A percentile compares a stretch with the other conserved stretches of the same genome.
These are phyloP conservation scores for Atractiella rhizophila DNA, from an alignment of 768 basidiomycete species.

Conservation along the genomic window DNA sequence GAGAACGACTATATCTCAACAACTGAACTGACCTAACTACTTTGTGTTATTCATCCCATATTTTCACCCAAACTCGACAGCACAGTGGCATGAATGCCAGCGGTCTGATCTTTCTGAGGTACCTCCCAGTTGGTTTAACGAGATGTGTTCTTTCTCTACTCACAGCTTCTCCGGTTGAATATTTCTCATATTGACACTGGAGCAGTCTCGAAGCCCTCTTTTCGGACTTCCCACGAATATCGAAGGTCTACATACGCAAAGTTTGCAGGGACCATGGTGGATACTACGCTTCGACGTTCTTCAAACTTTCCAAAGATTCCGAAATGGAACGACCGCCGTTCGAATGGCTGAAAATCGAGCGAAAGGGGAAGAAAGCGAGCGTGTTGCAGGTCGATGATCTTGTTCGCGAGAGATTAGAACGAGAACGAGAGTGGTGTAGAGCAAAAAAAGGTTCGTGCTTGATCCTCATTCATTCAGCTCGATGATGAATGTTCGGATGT, in stretches of 20 bases:
- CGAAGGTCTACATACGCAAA: slow-evolving; percentile 3
- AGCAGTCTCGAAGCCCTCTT: not conserved
- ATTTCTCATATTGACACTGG: no score
- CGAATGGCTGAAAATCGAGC: not conserved
- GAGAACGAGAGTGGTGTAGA: not conserved
- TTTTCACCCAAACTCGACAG: no score
- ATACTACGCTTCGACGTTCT: slow-evolving; percentile 10
- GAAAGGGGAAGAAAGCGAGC: not conserved
- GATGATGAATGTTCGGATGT: not conserved
- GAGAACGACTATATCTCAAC: no score
- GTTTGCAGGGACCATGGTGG: not conserved
- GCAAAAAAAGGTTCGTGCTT: not conserved
- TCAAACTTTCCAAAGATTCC: not conserved
- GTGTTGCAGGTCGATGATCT: not conserved
- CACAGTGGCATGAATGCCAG: no score
- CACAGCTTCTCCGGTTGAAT: no score
- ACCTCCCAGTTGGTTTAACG: no score
- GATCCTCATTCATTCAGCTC: not conserved
- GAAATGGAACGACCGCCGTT: not conserved
- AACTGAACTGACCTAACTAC: no score
- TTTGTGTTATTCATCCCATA: no score
- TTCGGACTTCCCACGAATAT: slow-evolving; percentile 6
- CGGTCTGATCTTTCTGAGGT: no score
- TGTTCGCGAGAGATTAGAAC: not conserved
- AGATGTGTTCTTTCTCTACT: no score